Evolutionary conservation across 2,329 filamentous ascomycete genomes (phyloP), one percentile per base, ranked within the genome.

Genomic region (Cladophialophora exuberans): DNA sequence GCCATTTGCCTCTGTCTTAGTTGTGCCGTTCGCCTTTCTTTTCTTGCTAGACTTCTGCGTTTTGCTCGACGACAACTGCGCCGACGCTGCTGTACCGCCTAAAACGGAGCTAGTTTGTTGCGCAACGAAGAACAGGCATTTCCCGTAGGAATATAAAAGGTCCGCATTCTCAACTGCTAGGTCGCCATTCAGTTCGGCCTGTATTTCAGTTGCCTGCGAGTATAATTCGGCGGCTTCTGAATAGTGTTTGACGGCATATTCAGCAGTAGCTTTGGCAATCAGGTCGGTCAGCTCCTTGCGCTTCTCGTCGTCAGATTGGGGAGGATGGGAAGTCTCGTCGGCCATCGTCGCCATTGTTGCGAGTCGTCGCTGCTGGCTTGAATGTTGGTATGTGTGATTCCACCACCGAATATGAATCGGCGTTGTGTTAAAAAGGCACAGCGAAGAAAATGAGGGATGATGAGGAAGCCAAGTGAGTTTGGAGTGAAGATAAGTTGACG

Each of bases 61-160:
- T 54, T 67, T 77, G 76, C 64, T 79, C 74, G 73, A 85, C 73
- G 67, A 60, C 35, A 66, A 28, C 44, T 66, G 76, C 39, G 79
- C 79, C 2, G 79, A 76, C 11, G 83, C 81, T 17, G 92, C 88
- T 67, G 88, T 88, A 28, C 88, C 89, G 54, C 94, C 94, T 30
- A 99, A 80, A 20, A 99, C 92, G 68, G 97, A 92, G 69, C 91
- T 97, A 73, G 96, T 96, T 71, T 85, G 87, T 70, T 97, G 89
- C 25, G 92, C 94, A 57, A 97, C 88, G 71, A 92, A 92, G 80
- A 96, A 97, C 17, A 99, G 78, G 53, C 90, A 90, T 69, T 93
- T 89, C 11, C 94, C 94, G 73, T 99, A 99, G 61, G 91, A 83
- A 72, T 96, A 99, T 17, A 97, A 83, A 42, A 99, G 83, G 70